phyloP scores from a whole-genome alignment of 2,329 filamentous ascomycete genomes.

The Botrytis medusae region DNA sequence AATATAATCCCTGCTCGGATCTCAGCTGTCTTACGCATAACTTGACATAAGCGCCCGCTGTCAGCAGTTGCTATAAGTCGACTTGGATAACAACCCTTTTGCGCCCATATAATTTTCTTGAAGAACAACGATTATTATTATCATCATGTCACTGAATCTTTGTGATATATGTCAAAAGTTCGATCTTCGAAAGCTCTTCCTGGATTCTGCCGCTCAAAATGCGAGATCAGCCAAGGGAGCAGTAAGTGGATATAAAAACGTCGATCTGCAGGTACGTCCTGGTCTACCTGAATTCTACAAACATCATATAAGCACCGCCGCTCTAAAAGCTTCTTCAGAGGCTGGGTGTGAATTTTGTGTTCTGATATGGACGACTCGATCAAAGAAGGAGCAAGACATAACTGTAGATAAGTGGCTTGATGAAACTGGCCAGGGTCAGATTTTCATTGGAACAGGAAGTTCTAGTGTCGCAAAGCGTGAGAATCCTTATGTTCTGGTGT shows the following conservation, averaged over 20 bases:
- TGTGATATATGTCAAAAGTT: conserved; percentile 15
- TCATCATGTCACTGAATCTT: background rate
- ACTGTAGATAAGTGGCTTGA: conserved; percentile 16
- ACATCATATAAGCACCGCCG: conserved; percentile 11
- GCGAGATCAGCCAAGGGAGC: conserved; percentile 4
- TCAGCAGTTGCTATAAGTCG: background rate
- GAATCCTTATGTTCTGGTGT: conserved; percentile 17
- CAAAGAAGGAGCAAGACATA: conserved; percentile 9
- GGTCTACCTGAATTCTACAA: conserved; percentile 19
- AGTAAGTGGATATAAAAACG: conserved; percentile 12
- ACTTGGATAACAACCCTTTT: background rate
- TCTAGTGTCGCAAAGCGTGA: conserved; percentile 19
- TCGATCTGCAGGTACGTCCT: conserved; percentile 18
- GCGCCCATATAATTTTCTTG: background rate
- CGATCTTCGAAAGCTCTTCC: conserved; percentile 12
- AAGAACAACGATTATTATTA: background rate
- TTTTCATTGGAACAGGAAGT: conserved; percentile 21
- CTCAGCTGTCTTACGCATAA: background rate
- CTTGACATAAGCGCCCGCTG: conserved; percentile 1
- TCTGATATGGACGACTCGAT: conserved; percentile 1
- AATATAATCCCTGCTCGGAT: background rate
- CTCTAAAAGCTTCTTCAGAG: background rate
- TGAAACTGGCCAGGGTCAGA: conserved; percentile 13
- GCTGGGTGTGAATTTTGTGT: conserved; percentile 11
- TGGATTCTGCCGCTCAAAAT: conserved; percentile 17